Evolutionary conservation across 495 filamentous ascomycete genomes (phyloP), one percentile per base, ranked within the genome.

Genomic region (Trichoderma gamsii): DNA sequence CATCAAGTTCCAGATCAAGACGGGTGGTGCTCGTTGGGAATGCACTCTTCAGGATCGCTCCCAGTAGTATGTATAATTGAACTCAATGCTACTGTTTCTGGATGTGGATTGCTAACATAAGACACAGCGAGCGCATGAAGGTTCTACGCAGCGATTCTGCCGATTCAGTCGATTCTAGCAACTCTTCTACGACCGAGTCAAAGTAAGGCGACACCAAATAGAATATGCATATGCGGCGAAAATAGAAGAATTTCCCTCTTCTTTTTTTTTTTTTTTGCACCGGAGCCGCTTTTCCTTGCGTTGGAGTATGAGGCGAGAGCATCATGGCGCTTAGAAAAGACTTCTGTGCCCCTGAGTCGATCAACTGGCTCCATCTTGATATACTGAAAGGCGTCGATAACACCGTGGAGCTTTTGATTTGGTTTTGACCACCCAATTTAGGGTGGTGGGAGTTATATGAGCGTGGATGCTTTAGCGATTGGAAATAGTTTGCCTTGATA

Each of bases 1-100:
- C 38, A 56, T 82, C 70, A 72, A 70, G 69, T 83, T 83, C 76
- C 76, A 78, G 59, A 77, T 83, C 70, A 78, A 74, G 74, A 75
- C 79, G 6, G 75, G 75, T 61, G 65, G 66, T 41, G 73, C 73
- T 59, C 74, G 73, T 69, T 83, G 78, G 76, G 63, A 75, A 51
- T 80, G 79, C 73, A 76, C 74, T 29, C 65, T 83, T 12, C 72
- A 80, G 43, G 78, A 81, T 72, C 77, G 79, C 61, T 72, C 75
- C 64, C 69, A 76, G 64, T 78, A 79, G 80, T 83, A 76, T 75
- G 78, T 72, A 1, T 9, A 23, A n/a, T n/a, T n/a, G n/a, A 29
- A 38, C 25, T 5, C 18, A 27, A 27, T 23, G 4, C 51, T 56
- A 7, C 23, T 63, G 5, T 38, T 38, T 6, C 4, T 38, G 51